phyloP scores from a whole-genome alignment of 2,329 filamentous ascomycete species.

The Xylariaceae sp. region DNA sequence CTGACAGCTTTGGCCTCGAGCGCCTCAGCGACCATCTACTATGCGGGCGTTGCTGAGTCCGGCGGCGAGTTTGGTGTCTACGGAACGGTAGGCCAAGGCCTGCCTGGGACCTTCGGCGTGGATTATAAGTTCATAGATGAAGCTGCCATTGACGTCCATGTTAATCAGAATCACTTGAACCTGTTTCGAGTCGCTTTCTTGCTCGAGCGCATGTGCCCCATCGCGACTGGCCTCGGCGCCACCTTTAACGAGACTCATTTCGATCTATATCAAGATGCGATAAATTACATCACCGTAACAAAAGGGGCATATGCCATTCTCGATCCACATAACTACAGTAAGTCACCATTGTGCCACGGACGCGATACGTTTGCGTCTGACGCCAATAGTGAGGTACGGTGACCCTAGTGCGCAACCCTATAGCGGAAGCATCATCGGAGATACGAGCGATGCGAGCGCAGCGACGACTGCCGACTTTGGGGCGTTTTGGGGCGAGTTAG shows the following conservation, averaged over 20 bases:
- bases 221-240: constrained; percentile 43
- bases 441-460: constrained; percentile 41
- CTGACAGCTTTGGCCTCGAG: constrained; percentile 22
- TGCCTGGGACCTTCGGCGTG: constrained; percentile 48
- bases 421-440: constrained; percentile 48
- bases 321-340: constrained; percentile 50
- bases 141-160: constrained; percentile 42
- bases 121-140: constrained; percentile 51
- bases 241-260: constrained; percentile 53
- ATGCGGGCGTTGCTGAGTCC: constrained; percentile 47
- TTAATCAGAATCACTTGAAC: constrained; percentile 46
- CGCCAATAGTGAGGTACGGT: constrained; percentile 44
- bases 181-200: constrained; percentile 50
- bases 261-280: constrained; percentile 41
- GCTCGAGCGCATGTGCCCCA: constrained; percentile 49
- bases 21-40: constrained; percentile 44
- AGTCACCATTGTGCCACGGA: not conserved
- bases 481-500: constrained; percentile 49
- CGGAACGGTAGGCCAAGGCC: constrained; percentile 39
- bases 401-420: constrained; percentile 47
- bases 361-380: too few species aligned
- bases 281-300: constrained; percentile 49
- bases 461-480: constrained; percentile 47
- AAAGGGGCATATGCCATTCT: constrained; percentile 47
- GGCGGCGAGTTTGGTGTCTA: constrained; percentile 47